Evolutionary conservation across 1,284 basidiomycete species (phyloP).

Genomic region (Puccinia horiana): DNA sequence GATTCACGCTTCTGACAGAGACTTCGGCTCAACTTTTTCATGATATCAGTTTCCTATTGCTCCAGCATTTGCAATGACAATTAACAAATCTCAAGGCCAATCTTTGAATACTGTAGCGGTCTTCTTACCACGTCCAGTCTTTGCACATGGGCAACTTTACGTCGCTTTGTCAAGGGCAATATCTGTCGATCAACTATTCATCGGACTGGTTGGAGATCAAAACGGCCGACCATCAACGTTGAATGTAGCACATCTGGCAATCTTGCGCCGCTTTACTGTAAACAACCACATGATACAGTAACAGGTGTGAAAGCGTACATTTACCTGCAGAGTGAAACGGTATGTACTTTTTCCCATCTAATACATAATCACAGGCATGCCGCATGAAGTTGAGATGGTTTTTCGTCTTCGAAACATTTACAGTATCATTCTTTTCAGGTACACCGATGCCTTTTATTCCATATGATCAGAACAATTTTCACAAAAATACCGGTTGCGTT

Average conservation of each 20-base stretch:
- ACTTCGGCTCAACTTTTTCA: neutral
- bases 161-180: neutral
- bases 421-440: no score
- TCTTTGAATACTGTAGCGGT: neutral
- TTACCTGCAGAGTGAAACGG: no score
- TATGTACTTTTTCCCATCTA: no score
- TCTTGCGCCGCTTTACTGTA: neutral
- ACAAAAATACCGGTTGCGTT: no score
- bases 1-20: neutral
- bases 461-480: no score
- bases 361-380: no score
- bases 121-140: neutral
- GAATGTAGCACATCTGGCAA: neutral
- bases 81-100: slow-evolving; percentile 10
- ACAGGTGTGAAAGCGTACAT: no score
- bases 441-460: no score
- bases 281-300: no score
- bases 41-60: neutral
- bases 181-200: neutral
- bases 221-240: neutral
- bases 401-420: no score
- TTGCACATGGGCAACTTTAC: no score
- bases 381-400: no score
- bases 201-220: neutral
- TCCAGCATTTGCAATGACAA: neutral